Evolutionary conservation across 148 eudicot genomes (phyloP).

Genomic region (Fagopyrum homotropicum): DNA sequence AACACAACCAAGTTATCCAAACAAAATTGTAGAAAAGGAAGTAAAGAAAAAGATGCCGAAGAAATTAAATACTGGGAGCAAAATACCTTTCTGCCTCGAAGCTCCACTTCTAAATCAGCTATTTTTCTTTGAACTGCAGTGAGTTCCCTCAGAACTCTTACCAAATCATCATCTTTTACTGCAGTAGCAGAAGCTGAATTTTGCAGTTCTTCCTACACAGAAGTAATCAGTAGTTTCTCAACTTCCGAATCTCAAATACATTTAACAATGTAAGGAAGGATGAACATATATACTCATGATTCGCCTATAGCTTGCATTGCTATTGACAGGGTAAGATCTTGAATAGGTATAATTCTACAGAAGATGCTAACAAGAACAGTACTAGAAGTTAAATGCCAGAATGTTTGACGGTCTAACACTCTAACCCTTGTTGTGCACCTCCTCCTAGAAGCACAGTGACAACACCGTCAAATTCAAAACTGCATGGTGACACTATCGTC

Average conservation of each 20-base stretch:
- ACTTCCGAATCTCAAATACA: background rate
- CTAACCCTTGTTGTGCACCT: background rate
- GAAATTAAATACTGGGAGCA: background rate
- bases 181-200: constrained; percentile 37
- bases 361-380: background rate
- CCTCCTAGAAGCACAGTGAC: background rate
- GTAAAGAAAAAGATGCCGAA: background rate
- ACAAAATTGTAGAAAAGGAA: background rate
- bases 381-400: background rate
- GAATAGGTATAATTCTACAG: background rate
- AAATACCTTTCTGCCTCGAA: constrained; percentile 94
- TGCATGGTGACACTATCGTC: background rate
- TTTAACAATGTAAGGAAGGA: background rate
- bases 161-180: constrained; percentile 80
- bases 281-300: background rate
- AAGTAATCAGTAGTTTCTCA: background rate
- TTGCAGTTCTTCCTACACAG: constrained; percentile 65
- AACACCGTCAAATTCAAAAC: background rate
- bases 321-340: background rate
- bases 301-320: background rate
- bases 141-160: constrained; percentile 88
- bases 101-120: constrained; percentile 95
- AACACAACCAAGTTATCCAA: background rate
- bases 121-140: constrained; percentile 88
- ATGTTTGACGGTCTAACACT: no score